phyloP scores from a whole-genome alignment of 2,329 filamentous ascomycete genomes.

The Ophiognomonia clavigignenti-juglandacearum region DNA sequence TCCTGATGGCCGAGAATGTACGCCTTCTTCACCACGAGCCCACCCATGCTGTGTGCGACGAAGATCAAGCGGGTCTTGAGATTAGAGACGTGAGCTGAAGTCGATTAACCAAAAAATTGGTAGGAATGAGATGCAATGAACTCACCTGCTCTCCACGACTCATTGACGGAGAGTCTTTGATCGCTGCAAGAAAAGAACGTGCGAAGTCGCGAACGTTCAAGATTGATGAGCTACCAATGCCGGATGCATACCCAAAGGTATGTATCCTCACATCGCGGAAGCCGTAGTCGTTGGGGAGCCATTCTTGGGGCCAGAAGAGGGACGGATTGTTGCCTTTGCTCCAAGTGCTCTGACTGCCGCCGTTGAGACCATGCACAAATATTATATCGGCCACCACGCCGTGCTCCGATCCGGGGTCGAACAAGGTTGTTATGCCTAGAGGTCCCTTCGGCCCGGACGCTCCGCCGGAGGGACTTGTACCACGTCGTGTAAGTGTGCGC shows the following conservation, averaged over 20 bases:
- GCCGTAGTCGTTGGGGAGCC: conserved; percentile 26
- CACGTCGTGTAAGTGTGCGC: neutral
- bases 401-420: conserved; percentile 10
- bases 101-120: neutral
- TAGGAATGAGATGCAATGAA: no score
- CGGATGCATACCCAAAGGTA: conserved; percentile 25
- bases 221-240: conserved; percentile 17
- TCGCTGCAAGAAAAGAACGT: conserved; percentile 22
- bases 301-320: conserved; percentile 29
- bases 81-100: neutral
- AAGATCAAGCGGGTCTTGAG: conserved; percentile 25
- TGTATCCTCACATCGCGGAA: conserved; percentile 29
- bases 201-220: conserved; percentile 29
- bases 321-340: conserved; percentile 18
- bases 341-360: conserved; percentile 31
- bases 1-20: conserved; percentile 25
- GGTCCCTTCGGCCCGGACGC: conserved; percentile 18
- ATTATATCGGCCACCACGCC: conserved; percentile 23
- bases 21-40: conserved; percentile 31
- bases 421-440: conserved; percentile 21
- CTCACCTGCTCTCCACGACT: conserved; percentile 14
- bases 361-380: conserved; percentile 36
- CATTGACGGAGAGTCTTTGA: conserved; percentile 25
- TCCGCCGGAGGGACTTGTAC: neutral
- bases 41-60: conserved; percentile 35